These are phyloP conservation scores for Juncus effusus DNA, from an alignment of 176 grass and related monocot genomes.

Conservation along the genomic window DNA sequence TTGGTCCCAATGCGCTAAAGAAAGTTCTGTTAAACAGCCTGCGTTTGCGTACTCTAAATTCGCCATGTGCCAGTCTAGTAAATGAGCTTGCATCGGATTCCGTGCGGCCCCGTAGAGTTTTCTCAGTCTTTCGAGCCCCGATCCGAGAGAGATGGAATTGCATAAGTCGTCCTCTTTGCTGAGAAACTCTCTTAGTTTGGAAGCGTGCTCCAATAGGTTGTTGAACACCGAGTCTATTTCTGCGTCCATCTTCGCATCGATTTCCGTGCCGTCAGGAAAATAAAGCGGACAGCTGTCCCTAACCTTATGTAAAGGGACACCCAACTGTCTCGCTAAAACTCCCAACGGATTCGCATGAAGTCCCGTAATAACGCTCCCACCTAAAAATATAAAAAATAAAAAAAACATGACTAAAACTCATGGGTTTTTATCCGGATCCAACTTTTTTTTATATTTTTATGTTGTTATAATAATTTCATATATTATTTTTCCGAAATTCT, in stretches of 20 bases:
- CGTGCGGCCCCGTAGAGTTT: slow-evolving; percentile 62
- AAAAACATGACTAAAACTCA: too few relatives aligned
- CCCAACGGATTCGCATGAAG: slow-evolving; percentile 94
- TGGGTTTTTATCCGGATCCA: too few relatives aligned
- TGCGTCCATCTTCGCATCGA: slow-evolving; percentile 47
- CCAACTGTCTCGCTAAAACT: slow-evolving; percentile 79
- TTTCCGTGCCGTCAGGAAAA: slow-evolving; percentile 45
- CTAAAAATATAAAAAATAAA: neutral
- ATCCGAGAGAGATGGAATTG: slow-evolving; percentile 62
- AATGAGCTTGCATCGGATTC: slow-evolving; percentile 44
- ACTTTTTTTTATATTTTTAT: too few relatives aligned
- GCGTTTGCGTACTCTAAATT: slow-evolving; percentile 96
- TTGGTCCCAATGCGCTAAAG: slow-evolving; percentile 86
- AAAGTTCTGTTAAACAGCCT: slow-evolving; percentile 64
- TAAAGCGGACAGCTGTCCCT: slow-evolving; percentile 76
- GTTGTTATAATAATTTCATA: too few relatives aligned
- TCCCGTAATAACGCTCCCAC: slow-evolving; percentile 88
- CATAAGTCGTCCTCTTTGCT: slow-evolving; percentile 37
- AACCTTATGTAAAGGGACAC: slow-evolving; percentile 80
- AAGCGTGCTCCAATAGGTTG: slow-evolving; percentile 67
- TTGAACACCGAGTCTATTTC: slow-evolving; percentile 68
- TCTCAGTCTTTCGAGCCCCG: slow-evolving; percentile 60
- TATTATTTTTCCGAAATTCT: too few relatives aligned
- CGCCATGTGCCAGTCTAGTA: slow-evolving; percentile 90
- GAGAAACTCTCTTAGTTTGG: slow-evolving; percentile 55